These are phyloP conservation scores for Cytospora chrysosperma DNA, from an alignment of 2,329 filamentous ascomycete genomes.

Conservation along the genomic window DNA sequence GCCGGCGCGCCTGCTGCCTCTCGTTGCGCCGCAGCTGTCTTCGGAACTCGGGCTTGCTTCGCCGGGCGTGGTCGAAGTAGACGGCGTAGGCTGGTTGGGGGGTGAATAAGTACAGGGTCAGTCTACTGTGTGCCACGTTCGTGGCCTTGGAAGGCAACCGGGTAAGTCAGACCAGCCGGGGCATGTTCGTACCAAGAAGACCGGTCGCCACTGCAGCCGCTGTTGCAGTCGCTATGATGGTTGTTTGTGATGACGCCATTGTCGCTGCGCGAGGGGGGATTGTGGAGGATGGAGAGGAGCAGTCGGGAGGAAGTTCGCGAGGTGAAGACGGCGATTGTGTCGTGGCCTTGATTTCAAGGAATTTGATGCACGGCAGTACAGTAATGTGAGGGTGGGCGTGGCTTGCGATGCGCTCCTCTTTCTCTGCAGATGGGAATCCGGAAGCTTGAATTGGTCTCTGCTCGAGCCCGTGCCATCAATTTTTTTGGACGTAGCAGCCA, in stretches of 20 bases:
- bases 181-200: conserved; percentile 51
- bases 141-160: neutral
- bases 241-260: conserved; percentile 59
- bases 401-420: neutral
- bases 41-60: conserved; percentile 64
- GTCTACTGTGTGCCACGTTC: neutral
- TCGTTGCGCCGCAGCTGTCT: conserved; percentile 71
- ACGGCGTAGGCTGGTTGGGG: conserved; percentile 58
- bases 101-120: conserved; percentile 6
- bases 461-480: neutral
- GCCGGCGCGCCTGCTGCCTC: conserved; percentile 67
- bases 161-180: conserved; percentile 5
- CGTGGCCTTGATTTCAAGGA: neutral
- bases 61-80: conserved; percentile 69
- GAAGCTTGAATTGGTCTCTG: neutral
- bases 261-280: conserved; percentile 36
- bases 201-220: conserved; percentile 61
- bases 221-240: conserved; percentile 59
- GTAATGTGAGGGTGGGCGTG: neutral
- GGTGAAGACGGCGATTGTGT: neutral
- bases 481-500: neutral
- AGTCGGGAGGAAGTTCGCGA: neutral
- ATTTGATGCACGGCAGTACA: neutral
- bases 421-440: neutral
- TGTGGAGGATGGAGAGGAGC: neutral